phyloP scores from a whole-genome alignment of 352 stramenopile species.

The Pythium scleroteichum region DNA sequence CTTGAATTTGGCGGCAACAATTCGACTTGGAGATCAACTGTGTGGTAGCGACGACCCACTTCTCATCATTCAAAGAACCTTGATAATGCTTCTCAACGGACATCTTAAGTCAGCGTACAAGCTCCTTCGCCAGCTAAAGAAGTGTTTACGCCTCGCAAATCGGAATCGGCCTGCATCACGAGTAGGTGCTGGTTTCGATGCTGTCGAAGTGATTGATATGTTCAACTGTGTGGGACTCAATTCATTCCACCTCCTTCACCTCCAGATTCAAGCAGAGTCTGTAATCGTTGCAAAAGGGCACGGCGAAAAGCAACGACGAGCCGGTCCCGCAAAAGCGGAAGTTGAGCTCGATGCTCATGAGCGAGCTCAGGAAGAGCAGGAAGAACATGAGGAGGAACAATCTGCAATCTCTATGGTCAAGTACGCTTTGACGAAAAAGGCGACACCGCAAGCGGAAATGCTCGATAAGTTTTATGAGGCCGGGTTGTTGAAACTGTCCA shows the following conservation, averaged over 20 bases:
- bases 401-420: constrained; percentile 42
- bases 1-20: constrained; percentile 42
- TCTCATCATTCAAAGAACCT: constrained; percentile 41
- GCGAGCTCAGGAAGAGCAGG: constrained; percentile 15
- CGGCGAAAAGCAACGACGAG: background rate
- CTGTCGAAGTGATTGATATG: constrained; percentile 42
- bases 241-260: constrained; percentile 40
- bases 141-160: constrained; percentile 17
- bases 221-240: constrained; percentile 50
- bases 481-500: constrained; percentile 42
- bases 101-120: constrained; percentile 56
- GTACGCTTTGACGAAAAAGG: constrained; percentile 44
- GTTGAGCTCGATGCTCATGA: constrained; percentile 15
- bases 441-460: constrained; percentile 36
- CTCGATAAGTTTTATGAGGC: constrained; percentile 65
- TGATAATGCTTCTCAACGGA: constrained; percentile 60
- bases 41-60: constrained; percentile 30
- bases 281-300: constrained; percentile 12
- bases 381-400: constrained; percentile 36
- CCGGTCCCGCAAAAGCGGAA: background rate
- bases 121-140: constrained; percentile 40
- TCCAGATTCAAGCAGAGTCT: constrained; percentile 33
- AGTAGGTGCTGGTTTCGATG: background rate
- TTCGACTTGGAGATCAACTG: constrained; percentile 28
- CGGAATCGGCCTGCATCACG: constrained; percentile 2